phyloP scores from a whole-genome alignment of 2,329 filamentous ascomycete species.

The Chaetomium sp. region DNA sequence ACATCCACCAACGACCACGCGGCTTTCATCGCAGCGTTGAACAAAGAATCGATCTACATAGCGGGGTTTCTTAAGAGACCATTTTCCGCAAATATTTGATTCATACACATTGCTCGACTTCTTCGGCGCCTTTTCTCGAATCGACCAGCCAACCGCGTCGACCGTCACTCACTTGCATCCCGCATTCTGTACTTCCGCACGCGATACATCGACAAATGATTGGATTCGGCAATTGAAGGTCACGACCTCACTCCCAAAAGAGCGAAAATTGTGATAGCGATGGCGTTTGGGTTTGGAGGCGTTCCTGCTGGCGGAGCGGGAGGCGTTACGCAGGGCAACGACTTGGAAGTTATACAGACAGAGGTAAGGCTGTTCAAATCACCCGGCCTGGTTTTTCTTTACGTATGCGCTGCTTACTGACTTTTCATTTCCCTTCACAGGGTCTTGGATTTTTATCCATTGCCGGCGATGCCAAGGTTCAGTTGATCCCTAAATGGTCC shows the following conservation, averaged over 20 bases:
- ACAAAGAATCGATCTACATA: too few species aligned
- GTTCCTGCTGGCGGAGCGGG: constrained; percentile 34
- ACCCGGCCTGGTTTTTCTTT: background rate
- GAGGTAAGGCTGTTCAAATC: constrained; percentile 48
- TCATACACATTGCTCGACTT: too few species aligned
- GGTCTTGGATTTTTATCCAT: constrained; percentile 75
- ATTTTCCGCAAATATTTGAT: too few species aligned
- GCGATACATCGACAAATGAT: constrained; percentile 21
- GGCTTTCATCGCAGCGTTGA: too few species aligned
- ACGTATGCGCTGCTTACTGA: background rate
- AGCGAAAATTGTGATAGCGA: constrained; percentile 37
- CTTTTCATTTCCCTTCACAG: constrained; percentile 32
- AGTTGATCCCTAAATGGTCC: constrained; percentile 73
- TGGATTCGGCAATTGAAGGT: constrained; percentile 25
- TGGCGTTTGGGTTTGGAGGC: constrained; percentile 60
- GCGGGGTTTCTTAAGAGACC: too few species aligned
- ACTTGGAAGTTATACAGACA: constrained; percentile 72
- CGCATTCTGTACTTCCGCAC: background rate
- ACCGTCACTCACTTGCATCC: too few species aligned
- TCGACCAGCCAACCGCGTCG: too few species aligned
- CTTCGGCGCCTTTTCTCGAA: too few species aligned
- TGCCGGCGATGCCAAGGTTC: constrained; percentile 74
- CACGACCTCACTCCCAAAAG: constrained; percentile 28
- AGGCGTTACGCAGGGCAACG: constrained; percentile 45
- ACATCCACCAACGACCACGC: background rate